Conservation (phyloP, 768 basidiomycete genomes). For the Cyclocybe aegerita region DNA sequence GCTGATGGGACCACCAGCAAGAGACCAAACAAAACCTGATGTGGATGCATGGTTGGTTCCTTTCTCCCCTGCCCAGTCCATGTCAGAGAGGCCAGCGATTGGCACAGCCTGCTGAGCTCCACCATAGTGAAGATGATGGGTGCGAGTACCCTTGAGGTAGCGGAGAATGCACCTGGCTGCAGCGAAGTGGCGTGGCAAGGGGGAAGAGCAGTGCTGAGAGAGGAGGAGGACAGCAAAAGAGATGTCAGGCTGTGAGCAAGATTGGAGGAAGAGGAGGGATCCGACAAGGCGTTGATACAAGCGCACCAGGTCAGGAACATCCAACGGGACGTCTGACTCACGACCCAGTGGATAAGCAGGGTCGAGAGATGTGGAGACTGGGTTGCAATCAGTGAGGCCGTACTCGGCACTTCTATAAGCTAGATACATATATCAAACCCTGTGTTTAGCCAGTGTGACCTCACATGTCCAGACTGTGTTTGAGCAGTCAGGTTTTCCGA, state of each 20-base stretch:
- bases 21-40: slow-evolving; percentile 27
- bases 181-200: slow-evolving; percentile 31
- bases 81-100: slow-evolving; percentile 13
- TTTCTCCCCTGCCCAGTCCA: slow-evolving; percentile 12
- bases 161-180: slow-evolving; percentile 37
- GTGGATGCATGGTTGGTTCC: slow-evolving; percentile 10
- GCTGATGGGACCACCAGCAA: slow-evolving; percentile 30
- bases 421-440: no score
- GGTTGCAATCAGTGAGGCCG: slow-evolving; percentile 4
- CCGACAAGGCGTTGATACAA: slow-evolving; percentile 11
- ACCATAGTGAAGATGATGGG: slow-evolving; percentile 16
- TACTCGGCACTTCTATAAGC: no score
- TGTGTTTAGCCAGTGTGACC: no score
- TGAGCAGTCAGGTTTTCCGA: no score
- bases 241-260: slow-evolving; percentile 10
- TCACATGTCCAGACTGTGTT: no score
- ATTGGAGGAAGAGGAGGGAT: slow-evolving; percentile 8
- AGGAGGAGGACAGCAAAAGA: slow-evolving; percentile 21
- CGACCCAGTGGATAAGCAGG: slow-evolving; percentile 1
- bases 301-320: neutral
- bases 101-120: neutral
- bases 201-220: slow-evolving; percentile 31
- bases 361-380: slow-evolving; percentile 5
- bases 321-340: neutral
- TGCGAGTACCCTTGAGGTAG: slow-evolving; percentile 32